A percentile compares a stretch with the other conserved stretches of the same genome.
phyloP scores from a whole-genome alignment of 2,329 filamentous ascomycete genomes.

The Penicillium freii region DNA sequence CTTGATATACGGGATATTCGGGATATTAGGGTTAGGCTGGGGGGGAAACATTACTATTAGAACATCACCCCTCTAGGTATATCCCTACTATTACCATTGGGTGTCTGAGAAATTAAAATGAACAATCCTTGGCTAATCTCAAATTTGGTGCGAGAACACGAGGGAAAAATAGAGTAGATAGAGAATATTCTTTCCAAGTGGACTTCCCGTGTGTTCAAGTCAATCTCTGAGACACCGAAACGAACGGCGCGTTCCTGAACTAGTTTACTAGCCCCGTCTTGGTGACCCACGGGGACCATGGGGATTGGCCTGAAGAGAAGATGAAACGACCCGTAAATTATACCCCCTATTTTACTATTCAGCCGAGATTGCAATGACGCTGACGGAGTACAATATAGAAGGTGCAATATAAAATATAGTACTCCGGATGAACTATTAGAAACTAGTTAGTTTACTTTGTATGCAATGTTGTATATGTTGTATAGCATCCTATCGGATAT shows the following conservation, averaged over 20 bases:
- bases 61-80: neutral
- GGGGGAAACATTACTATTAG: neutral
- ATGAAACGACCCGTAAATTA: constrained; percentile 20
- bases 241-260: constrained; percentile 10
- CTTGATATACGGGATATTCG: constrained; percentile 18
- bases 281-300: constrained; percentile 14
- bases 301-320: constrained; percentile 20
- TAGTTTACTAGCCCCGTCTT: constrained; percentile 13
- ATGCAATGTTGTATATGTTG: neutral
- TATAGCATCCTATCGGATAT: neutral
- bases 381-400: neutral
- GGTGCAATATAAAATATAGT: neutral
- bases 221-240: constrained; percentile 4
- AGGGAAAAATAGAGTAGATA: neutral
- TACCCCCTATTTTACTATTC: neutral
- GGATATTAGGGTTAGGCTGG: neutral
- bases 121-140: neutral
- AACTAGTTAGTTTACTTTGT: too few species aligned
- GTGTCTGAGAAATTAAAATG: constrained; percentile 3
- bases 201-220: neutral
- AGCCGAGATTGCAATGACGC: neutral
- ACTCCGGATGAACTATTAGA: too few species aligned
- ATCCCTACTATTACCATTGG: neutral
- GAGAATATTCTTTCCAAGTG: neutral
- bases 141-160: neutral